These are phyloP conservation scores for Labyrinthula sp. DNA, from an alignment of 352 stramenopile species.

Conservation along the genomic window DNA sequence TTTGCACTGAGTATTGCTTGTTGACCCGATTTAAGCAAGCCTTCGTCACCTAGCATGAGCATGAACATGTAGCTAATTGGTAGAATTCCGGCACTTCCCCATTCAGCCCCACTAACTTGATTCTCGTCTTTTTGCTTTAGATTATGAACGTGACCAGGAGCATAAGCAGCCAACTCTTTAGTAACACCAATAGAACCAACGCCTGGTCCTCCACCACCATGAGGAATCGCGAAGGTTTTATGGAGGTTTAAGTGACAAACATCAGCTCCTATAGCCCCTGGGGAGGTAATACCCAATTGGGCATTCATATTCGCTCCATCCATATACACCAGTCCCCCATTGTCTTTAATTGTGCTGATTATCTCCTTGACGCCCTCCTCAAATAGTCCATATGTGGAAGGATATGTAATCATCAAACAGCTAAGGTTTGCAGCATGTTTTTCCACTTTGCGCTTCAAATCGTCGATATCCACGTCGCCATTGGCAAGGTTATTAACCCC, in stretches of 20 bases:
- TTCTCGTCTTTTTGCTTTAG: slow-evolving; percentile 50
- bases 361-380: slow-evolving; percentile 92
- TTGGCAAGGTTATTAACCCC: slow-evolving; percentile 82
- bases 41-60: slow-evolving; percentile 86
- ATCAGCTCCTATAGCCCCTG: slow-evolving; percentile 81
- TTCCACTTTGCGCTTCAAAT: slow-evolving; percentile 75
- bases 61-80: slow-evolving; percentile 99
- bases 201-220: slow-evolving; percentile 85
- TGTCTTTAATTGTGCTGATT: slow-evolving; percentile 72
- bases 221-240: slow-evolving; percentile 98
- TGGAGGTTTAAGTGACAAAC: slow-evolving; percentile 97
- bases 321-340: slow-evolving; percentile 98
- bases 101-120: slow-evolving; percentile 75
- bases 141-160: slow-evolving; percentile 75
- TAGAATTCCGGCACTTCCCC: slow-evolving; percentile 87
- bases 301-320: slow-evolving; percentile 99
- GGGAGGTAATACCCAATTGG: slow-evolving; percentile 87
- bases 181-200: slow-evolving; percentile 69
- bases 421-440: slow-evolving; percentile 85
- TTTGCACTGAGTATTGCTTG: slow-evolving; percentile 97
- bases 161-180: slow-evolving; percentile 72
- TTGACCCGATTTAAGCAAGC: slow-evolving; percentile 60
- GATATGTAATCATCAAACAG: slow-evolving; percentile 98
- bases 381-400: slow-evolving; percentile 95
- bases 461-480: slow-evolving; percentile 81